phyloP scores from a whole-genome alignment of 495 filamentous ascomycete species.

The Sordaria brevicollis region DNA sequence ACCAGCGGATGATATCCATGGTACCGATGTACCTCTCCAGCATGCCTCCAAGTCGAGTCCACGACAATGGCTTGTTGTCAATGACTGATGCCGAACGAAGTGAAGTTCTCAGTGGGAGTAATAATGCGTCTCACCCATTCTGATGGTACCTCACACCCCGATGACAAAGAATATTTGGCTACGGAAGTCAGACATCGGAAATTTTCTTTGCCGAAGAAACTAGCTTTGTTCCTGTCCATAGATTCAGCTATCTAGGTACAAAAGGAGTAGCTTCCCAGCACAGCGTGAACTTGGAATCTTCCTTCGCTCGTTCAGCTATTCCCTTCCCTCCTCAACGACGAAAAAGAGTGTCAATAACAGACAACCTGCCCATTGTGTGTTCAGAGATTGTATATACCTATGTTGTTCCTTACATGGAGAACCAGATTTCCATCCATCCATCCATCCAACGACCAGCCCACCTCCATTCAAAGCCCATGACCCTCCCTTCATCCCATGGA shows the following conservation, averaged over 20 bases:
- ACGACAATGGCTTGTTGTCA: not conserved
- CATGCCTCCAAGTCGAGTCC: not conserved
- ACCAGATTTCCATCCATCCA: too few species aligned
- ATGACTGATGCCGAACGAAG: not conserved
- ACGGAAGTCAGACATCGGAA: not conserved
- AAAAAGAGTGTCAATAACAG: not conserved
- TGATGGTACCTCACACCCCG: not conserved
- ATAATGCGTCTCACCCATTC: not conserved
- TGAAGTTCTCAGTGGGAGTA: not conserved
- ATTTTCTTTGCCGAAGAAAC: not conserved
- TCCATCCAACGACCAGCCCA: constrained; percentile 3
- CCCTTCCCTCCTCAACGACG: not conserved
- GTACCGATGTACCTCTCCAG: not conserved
- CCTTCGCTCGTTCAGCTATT: not conserved
- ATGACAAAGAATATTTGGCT: not conserved
- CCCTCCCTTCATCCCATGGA: not conserved
- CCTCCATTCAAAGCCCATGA: constrained; percentile 3
- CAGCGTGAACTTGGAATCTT: not conserved
- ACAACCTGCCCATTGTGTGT: not conserved
- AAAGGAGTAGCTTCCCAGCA: not conserved
- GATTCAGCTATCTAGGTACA: not conserved
- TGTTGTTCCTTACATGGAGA: constrained; percentile 1
- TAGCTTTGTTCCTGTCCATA: not conserved
- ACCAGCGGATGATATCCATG: not conserved
- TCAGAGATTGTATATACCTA: constrained; percentile 5